Conservation (phyloP, 208 protist genomes). For the Crithidia sp. region DNA sequence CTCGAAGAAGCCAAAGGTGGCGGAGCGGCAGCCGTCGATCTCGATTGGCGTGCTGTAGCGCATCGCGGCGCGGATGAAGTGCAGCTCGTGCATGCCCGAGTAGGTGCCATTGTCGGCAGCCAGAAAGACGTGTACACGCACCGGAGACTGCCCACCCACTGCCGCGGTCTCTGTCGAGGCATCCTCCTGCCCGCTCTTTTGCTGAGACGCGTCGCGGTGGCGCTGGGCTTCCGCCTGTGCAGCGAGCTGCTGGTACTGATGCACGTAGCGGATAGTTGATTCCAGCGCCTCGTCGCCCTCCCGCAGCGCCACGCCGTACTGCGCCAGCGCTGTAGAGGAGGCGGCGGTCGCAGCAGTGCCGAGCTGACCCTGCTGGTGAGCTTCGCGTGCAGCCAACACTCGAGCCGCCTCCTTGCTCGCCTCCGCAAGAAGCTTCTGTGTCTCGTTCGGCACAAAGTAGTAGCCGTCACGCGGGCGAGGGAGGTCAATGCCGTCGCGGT, state of each 20-base stretch:
- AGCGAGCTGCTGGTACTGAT: conserved; percentile 23
- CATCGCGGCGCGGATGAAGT: conserved; percentile 53
- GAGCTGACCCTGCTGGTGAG: conserved; percentile 11
- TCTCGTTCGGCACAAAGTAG: conserved; percentile 37
- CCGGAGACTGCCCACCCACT: conserved; percentile 8
- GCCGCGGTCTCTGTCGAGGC: background rate
- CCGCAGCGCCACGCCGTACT: conserved; percentile 32
- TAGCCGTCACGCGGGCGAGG: conserved; percentile 19
- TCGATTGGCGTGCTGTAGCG: conserved; percentile 37
- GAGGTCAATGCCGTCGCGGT: conserved; percentile 22
- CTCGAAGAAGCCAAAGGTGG: conserved; percentile 51
- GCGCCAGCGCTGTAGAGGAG: conserved; percentile 7
- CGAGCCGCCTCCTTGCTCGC: conserved; percentile 28
- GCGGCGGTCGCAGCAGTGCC: background rate
- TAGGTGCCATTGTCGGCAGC: conserved; percentile 62
- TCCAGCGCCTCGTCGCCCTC: conserved; percentile 34
- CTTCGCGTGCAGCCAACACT: conserved; percentile 20
- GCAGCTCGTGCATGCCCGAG: conserved; percentile 59
- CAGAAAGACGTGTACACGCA: conserved; percentile 55
- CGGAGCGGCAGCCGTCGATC: conserved; percentile 44
- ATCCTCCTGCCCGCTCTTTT: background rate
- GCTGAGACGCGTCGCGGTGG: background rate
- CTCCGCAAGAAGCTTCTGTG: conserved; percentile 37
- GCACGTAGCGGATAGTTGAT: conserved; percentile 31
- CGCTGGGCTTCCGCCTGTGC: background rate